Conservation (phyloP, 2,329 filamentous ascomycete species). For the Aspergillus jensenii region DNA sequence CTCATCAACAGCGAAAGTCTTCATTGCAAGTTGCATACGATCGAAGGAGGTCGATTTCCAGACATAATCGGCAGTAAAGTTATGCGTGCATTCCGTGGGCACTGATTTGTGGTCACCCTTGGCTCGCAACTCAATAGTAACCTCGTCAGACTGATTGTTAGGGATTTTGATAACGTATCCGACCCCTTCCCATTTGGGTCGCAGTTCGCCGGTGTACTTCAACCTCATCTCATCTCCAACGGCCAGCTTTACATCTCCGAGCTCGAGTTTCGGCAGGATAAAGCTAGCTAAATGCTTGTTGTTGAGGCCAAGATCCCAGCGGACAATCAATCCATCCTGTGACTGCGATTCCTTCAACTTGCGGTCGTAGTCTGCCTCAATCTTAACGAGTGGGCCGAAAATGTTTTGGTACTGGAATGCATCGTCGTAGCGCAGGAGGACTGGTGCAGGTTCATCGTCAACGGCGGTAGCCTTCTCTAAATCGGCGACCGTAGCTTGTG, state of each 20-base stretch:
- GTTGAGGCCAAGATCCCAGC: slow-evolving; percentile 94
- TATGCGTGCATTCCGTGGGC: slow-evolving; percentile 92
- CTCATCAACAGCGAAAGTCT: slow-evolving; percentile 96
- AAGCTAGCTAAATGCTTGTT: slow-evolving; percentile 97
- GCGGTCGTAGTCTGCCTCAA: slow-evolving; percentile 98
- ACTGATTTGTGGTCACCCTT: slow-evolving; percentile 95
- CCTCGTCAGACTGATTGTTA: slow-evolving; percentile 98
- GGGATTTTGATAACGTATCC: slow-evolving; percentile 99
- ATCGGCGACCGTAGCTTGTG: slow-evolving; percentile 82
- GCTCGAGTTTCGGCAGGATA: slow-evolving; percentile 91
- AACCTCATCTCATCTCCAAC: slow-evolving; percentile 98
- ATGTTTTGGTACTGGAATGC: slow-evolving; percentile 99
- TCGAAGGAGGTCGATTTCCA: slow-evolving; percentile 99
- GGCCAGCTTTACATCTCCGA: slow-evolving; percentile 95
- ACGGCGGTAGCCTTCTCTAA: slow-evolving; percentile 87
- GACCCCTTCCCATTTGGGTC: slow-evolving; percentile 91
- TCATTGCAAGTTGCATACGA: slow-evolving; percentile 99
- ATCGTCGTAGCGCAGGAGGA: slow-evolving; percentile 91
- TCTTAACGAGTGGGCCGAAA: slow-evolving; percentile 96
- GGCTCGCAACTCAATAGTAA: slow-evolving; percentile 89
- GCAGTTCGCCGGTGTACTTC: slow-evolving; percentile 92
- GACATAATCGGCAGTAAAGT: slow-evolving; percentile 97
- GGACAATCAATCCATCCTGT: slow-evolving; percentile 89
- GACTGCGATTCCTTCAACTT: slow-evolving; percentile 98
- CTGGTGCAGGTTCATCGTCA: slow-evolving; percentile 92